These are phyloP conservation scores for Gracilaria vermiculophylla DNA, from an alignment of 23 red algal genomes.

Conservation along the genomic window DNA sequence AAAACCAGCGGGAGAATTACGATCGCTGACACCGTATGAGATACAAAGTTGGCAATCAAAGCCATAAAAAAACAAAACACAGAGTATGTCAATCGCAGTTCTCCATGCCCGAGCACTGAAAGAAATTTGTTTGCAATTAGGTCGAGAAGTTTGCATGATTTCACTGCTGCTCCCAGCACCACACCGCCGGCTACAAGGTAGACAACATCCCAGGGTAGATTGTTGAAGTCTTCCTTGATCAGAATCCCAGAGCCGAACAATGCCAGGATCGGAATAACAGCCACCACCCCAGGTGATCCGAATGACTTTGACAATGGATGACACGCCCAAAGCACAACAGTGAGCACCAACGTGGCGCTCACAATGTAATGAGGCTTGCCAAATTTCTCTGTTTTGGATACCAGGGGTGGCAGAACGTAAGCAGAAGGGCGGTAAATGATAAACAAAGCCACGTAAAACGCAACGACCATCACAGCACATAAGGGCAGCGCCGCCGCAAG, in stretches of 20 bases:
- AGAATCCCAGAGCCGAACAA: slow-evolving; percentile 92
- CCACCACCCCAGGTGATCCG: slow-evolving; percentile 90
- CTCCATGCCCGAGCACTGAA: background rate
- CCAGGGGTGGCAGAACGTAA: slow-evolving; percentile 68
- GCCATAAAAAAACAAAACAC: slow-evolving; percentile 83
- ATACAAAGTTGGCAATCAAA: slow-evolving; percentile 72
- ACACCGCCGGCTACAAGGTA: slow-evolving; percentile 92
- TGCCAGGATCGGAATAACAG: slow-evolving; percentile 77
- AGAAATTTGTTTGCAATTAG: slow-evolving; percentile 64
- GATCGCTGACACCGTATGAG: slow-evolving; percentile 94
- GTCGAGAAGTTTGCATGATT: slow-evolving; percentile 77
- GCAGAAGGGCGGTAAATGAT: slow-evolving; percentile 59
- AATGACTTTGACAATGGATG: slow-evolving; percentile 50
- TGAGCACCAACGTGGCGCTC: slow-evolving; percentile 62
- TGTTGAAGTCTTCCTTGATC: slow-evolving; percentile 98
- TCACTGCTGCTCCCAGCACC: slow-evolving; percentile 85
- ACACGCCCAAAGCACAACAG: slow-evolving; percentile 82
- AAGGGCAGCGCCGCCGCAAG: slow-evolving; percentile 71
- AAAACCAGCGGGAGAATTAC: slow-evolving; percentile 88
- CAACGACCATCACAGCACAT: slow-evolving; percentile 54
- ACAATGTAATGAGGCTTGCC: slow-evolving; percentile 60
- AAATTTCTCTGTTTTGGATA: slow-evolving; percentile 48
- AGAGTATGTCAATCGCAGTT: slow-evolving; percentile 60
- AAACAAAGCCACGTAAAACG: slow-evolving; percentile 58
- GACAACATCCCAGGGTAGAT: slow-evolving; percentile 95